Base-by-base conservation (phyloP, 495 filamentous ascomycete species). In the Penicillium canescens region DNA sequence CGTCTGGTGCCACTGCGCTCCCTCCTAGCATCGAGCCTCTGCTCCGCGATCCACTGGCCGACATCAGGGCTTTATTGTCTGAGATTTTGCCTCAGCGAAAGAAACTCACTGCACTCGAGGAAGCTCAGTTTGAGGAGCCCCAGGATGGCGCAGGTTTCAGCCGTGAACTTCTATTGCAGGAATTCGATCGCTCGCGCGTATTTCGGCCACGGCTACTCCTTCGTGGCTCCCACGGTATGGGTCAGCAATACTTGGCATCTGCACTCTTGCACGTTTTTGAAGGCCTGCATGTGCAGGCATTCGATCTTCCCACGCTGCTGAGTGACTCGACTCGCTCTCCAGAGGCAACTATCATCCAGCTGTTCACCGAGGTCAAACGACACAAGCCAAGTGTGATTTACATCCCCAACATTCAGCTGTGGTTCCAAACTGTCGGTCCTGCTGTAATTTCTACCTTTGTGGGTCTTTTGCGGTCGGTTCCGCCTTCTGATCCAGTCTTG, bases 351-450 rank as follows among this genome's bases (percentile, higher is more conserved):
- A 82, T 98, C 37, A 90, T 96, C 21, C 88, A 92, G 59, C 77
- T 93, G 1, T 98, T 98, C 65, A 80, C 87, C 0, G 94, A 98
- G 73, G 90, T 95, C 12, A 90, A 90, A 64, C 84, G 92, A 37
- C 91, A 96, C 59, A 97, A 95, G 70, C 94, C 95, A 8, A 92
- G 91, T 71, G 89, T 98, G 20, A 96, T 98, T 51, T 98, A 89
- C 73, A 88, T 98, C 42, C 94, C 95, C 0, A 85, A 89, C 56
- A 82, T 97, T 55, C 89, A 97, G 42, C 75, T 83, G 31, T 98
- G 95, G 95, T 91, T 88, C 60, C 69, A 77, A 8, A 91, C 85
- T 21, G 71, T 96, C 11, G 73, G 76, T n/a, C 77, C 78, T 4
- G 57, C 82, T 21, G 82, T 86, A 4, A 81, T 96, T 50, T 85